These are phyloP conservation scores for Monilinia vaccinii-corymbosi DNA, from an alignment of 2,329 filamentous ascomycete genomes.

Conservation along the genomic window DNA sequence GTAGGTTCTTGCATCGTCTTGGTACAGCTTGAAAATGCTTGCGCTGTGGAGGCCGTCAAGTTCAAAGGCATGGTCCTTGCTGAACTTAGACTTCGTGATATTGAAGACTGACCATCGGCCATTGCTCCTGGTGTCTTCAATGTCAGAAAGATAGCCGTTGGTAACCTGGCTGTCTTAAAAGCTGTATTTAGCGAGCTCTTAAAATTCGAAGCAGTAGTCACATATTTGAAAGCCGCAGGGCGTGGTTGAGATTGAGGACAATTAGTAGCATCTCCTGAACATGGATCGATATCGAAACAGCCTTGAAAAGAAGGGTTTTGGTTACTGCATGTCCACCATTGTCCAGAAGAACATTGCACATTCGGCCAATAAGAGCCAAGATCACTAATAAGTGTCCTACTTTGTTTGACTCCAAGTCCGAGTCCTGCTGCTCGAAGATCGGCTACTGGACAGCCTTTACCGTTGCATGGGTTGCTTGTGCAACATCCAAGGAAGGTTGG, in stretches of 20 bases:
- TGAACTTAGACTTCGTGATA: neutral
- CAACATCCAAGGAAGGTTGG: conserved; percentile 19
- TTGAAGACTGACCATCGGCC: neutral
- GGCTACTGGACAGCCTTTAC: conserved; percentile 9
- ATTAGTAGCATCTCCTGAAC: neutral
- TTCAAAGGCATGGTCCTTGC: neutral
- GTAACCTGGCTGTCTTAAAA: neutral
- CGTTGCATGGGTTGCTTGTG: conserved; percentile 15
- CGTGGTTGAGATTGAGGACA: neutral
- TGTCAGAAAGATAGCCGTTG: neutral
- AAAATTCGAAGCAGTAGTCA: neutral
- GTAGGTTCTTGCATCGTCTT: neutral
- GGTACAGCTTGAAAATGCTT: neutral
- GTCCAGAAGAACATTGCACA: conserved; percentile 11
- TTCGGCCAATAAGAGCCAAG: conserved; percentile 14
- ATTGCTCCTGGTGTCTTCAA: neutral
- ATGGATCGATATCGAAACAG: conserved; percentile 13
- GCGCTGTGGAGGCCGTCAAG: neutral
- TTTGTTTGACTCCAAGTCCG: conserved; percentile 1
- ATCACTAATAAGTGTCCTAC: too few relatives aligned
- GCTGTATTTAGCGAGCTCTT: neutral
- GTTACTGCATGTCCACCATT: conserved; percentile 12
- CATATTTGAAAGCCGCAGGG: neutral
- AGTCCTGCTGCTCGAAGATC: conserved; percentile 15
- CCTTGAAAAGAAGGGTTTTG: conserved; percentile 15